Evolutionary conservation across 345 rosid genomes (phyloP), one percentile per base, ranked within the genome.

Genomic region (Populus alba): DNA sequence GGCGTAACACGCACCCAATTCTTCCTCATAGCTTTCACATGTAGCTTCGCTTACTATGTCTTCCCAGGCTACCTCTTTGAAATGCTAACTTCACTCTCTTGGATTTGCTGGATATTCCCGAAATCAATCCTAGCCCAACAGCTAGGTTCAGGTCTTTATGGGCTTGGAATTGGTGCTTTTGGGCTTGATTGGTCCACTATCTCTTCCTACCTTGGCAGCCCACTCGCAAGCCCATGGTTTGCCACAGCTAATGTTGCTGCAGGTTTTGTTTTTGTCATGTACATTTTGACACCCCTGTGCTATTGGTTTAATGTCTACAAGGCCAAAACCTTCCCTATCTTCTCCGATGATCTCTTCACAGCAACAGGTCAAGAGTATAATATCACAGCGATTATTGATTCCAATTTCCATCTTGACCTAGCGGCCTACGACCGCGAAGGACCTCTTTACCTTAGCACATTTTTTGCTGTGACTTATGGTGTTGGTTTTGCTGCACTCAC

Each of bases 141-240:
- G 66, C 88, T 96, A 0, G 98, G 99, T 9, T 96, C 99, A 0
- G 98, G 99, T 38, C 95, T 94, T 27, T 88, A 90, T n/a, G 99
- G 98, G 71, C 91, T 96, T 5, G 98, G 99, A 27, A 78, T 92
- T 9, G 91, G 83, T 3, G 89, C 95, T 6, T 23, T 96, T 4
- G 99, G 97, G 9, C 69, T 96, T 10, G 98, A 96, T 78, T 94
- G 98, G 98, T 91, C 99, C 82, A 89, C 97, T 55, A 96, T 91
- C 79, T 96, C 98, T 2, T 84, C 99, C 51, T 94, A 94, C 86
- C 94, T 96, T 7, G 99, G 98, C 65, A 96, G 99, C 86, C 99
- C 98, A 47, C 92, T 96, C 8, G 99, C 99, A 37, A 96, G 99
- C 87, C 99, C 99, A 53, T 96, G 99, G 98, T 96, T 94, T 68